Conservation (phyloP, 2,329 filamentous ascomycete genomes). For the Trichoderma citrinoviride region DNA sequence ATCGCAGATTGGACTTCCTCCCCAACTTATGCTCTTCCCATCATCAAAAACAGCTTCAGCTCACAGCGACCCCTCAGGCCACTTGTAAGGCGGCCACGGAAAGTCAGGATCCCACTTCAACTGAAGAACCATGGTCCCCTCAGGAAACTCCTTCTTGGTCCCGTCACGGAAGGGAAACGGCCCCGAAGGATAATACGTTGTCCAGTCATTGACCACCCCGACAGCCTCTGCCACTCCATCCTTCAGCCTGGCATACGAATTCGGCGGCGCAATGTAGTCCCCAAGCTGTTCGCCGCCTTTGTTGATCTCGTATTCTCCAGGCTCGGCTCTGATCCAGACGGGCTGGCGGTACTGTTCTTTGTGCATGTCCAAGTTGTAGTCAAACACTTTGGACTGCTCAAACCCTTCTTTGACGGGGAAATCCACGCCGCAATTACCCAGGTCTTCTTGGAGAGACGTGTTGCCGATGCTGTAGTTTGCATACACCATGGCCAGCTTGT, state of each 20-base stretch:
- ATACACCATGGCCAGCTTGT: constrained; percentile 23
- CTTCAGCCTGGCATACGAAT: not conserved
- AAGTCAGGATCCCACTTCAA: constrained; percentile 25
- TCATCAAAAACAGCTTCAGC: too few species aligned
- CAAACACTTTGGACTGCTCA: constrained; percentile 21
- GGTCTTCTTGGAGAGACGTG: constrained; percentile 25
- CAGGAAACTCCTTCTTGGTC: constrained; percentile 25
- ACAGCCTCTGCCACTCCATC: constrained; percentile 1
- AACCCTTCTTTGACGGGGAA: constrained; percentile 22
- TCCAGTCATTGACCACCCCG: not conserved
- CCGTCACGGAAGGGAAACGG: constrained; percentile 23
- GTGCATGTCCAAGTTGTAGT: constrained; percentile 22
- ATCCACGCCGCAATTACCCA: constrained; percentile 25
- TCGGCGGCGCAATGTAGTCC: not conserved
- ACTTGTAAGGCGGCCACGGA: constrained; percentile 7
- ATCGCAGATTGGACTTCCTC: too few species aligned
- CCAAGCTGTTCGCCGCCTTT: constrained; percentile 18
- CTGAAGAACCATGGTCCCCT: constrained; percentile 26
- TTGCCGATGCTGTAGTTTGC: constrained; percentile 29
- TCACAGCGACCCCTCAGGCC: constrained; percentile 9
- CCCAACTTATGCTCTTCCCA: not conserved
- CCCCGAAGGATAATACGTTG: not conserved
- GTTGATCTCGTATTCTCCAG: constrained; percentile 25
- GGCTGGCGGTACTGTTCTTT: not conserved
- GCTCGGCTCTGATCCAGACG: constrained; percentile 24